phyloP scores from a whole-genome alignment of 176 grass and related monocot species.

The Chloris gayana region DNA sequence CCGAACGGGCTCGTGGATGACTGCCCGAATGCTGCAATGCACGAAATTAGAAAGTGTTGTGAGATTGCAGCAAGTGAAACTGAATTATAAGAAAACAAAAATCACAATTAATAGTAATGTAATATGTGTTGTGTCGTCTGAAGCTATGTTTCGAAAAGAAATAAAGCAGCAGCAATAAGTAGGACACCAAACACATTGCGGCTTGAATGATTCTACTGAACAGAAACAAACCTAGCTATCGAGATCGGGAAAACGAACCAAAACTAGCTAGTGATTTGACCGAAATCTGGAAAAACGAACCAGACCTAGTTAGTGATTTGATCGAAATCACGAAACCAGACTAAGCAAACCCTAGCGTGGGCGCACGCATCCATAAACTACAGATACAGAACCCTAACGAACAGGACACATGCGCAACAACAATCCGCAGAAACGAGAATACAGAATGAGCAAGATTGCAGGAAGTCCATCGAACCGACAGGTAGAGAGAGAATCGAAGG shows the following conservation, averaged over 20 bases:
- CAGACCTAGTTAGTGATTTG: background rate
- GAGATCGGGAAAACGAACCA: background rate
- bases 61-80: background rate
- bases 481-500: background rate
- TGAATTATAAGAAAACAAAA: background rate
- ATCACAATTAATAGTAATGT: background rate
- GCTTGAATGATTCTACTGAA: no score
- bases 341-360: constrained; percentile 2
- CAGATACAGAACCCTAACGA: background rate
- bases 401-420: background rate
- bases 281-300: background rate
- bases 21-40: constrained; percentile 56
- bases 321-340: background rate
- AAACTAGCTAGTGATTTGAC: background rate
- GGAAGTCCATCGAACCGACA: constrained; percentile 7
- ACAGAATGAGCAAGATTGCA: background rate
- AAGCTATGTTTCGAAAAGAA: background rate
- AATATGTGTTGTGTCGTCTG: background rate
- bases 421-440: background rate
- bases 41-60: background rate
- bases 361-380: background rate
- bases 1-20: constrained; percentile 53
- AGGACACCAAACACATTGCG: background rate
- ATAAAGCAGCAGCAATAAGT: background rate
- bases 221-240: no score